Percentiles rank a stretch among this genome's conserved stretches.
Evolutionary conservation across 108 stramenopile species (phyloP).

Genomic region (Bacterosira constricta): DNA sequence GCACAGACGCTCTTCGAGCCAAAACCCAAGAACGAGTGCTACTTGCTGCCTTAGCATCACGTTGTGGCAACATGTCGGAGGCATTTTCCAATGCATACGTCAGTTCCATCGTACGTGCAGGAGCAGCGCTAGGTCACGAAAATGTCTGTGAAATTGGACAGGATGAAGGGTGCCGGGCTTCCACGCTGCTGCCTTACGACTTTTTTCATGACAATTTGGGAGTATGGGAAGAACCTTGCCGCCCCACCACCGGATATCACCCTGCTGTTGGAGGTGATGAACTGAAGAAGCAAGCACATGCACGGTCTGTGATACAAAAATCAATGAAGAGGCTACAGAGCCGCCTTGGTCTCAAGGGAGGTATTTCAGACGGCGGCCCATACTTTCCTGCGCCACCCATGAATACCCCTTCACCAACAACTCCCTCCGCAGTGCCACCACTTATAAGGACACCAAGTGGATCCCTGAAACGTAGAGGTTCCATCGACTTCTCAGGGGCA

Average conservation of each 20-base stretch:
- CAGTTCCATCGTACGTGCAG: constrained; percentile 81
- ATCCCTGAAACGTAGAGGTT: constrained; percentile 39
- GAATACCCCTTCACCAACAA: constrained; percentile 3
- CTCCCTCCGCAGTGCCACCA: constrained; percentile 25
- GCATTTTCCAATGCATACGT: constrained; percentile 84
- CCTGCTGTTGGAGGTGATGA: constrained; percentile 66
- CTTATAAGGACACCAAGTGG: constrained; percentile 41
- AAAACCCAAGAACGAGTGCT: constrained; percentile 78
- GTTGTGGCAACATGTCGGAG: constrained; percentile 74
- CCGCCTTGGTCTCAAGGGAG: constrained; percentile 73
- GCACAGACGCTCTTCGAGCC: constrained; percentile 65
- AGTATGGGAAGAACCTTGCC: constrained; percentile 89
- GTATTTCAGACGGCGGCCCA: constrained; percentile 69
- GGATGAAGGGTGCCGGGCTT: constrained; percentile 67
- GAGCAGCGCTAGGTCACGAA: constrained; percentile 82
- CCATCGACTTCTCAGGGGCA: constrained; percentile 27
- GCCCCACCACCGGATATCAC: constrained; percentile 58
- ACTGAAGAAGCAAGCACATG: constrained; percentile 75
- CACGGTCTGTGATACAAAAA: constrained; percentile 79
- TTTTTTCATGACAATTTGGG: constrained; percentile 73
- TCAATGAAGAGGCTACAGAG: constrained; percentile 85
- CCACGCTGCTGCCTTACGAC: constrained; percentile 85
- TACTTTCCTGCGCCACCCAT: constrained; percentile 48
- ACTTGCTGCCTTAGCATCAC: constrained; percentile 66
- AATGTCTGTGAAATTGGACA: constrained; percentile 80